These are phyloP conservation scores for Daphne laureola DNA, from an alignment of 441 rosid species.

Conservation along the genomic window DNA sequence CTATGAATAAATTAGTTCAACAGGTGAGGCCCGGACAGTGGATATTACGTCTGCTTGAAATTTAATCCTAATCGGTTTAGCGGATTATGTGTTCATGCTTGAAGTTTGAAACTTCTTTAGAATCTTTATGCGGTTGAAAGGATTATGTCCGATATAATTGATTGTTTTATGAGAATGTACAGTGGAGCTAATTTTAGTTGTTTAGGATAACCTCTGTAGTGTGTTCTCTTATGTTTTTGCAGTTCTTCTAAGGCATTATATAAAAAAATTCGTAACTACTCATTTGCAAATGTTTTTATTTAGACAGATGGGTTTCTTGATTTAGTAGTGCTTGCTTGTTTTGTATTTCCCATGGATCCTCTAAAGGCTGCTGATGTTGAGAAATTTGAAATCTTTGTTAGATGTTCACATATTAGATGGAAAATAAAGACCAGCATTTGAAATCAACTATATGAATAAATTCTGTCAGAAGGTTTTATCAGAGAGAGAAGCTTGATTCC, in stretches of 20 bases:
- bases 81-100: not conserved
- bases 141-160: not conserved
- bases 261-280: constrained; percentile 12
- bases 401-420: not conserved
- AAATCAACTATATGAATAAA: not conserved
- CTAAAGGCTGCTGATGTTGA: constrained; percentile 29
- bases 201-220: constrained; percentile 27
- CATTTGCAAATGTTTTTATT: no score
- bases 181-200: not conserved
- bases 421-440: not conserved
- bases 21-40: constrained; percentile 38
- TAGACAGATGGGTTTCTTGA: no score
- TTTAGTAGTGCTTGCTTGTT: no score
- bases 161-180: not conserved
- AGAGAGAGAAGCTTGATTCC: not conserved
- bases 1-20: constrained; percentile 42
- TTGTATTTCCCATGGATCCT: no score
- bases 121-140: no score
- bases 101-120: not conserved
- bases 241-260: constrained; percentile 41
- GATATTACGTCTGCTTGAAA: not conserved
- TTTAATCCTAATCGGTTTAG: not conserved
- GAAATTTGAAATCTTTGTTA: constrained; percentile 23
- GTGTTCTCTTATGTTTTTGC: no score
- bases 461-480: not conserved